Conservation (phyloP, 2,329 filamentous ascomycete species). For the Scytalidium lignicola region DNA sequence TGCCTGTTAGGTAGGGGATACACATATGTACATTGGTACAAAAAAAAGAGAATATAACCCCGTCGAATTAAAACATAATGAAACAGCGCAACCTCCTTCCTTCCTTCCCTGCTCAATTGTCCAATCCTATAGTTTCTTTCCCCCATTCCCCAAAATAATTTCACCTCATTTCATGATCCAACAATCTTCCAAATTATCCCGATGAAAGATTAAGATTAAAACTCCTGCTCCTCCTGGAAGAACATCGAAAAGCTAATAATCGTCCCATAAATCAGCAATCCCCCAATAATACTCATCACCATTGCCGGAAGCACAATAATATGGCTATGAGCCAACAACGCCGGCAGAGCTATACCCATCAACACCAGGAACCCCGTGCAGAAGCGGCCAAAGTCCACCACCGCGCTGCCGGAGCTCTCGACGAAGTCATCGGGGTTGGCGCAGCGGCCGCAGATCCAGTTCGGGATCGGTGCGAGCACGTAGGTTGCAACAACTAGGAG, state of each 20-base stretch:
- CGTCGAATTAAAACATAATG: background rate
- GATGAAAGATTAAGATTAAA: too few species aligned
- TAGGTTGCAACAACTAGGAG: slow-evolving; percentile 95
- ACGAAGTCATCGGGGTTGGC: slow-evolving; percentile 91
- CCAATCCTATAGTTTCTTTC: background rate
- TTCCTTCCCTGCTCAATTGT: background rate
- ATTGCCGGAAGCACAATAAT: slow-evolving; percentile 81
- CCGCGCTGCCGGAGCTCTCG: slow-evolving; percentile 72
- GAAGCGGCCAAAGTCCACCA: slow-evolving; percentile 93
- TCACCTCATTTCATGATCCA: background rate
- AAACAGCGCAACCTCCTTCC: background rate
- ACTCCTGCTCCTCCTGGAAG: slow-evolving; percentile 96
- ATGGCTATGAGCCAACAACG: slow-evolving; percentile 79
- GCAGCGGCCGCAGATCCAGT: slow-evolving; percentile 90
- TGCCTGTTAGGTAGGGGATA: background rate
- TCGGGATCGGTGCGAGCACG: slow-evolving; percentile 86
- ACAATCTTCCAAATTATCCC: too few species aligned
- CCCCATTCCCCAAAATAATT: background rate
- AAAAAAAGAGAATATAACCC: too few species aligned
- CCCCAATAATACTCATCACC: slow-evolving; percentile 91
- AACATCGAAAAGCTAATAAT: slow-evolving; percentile 98
- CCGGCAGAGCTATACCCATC: slow-evolving; percentile 88
- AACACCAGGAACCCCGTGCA: slow-evolving; percentile 92
- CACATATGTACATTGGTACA: background rate
- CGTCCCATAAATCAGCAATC: slow-evolving; percentile 91